Evolutionary conservation across 495 filamentous ascomycete genomes (phyloP), one percentile per base, ranked within the genome.

Genomic region (Penicillium malachiteum): DNA sequence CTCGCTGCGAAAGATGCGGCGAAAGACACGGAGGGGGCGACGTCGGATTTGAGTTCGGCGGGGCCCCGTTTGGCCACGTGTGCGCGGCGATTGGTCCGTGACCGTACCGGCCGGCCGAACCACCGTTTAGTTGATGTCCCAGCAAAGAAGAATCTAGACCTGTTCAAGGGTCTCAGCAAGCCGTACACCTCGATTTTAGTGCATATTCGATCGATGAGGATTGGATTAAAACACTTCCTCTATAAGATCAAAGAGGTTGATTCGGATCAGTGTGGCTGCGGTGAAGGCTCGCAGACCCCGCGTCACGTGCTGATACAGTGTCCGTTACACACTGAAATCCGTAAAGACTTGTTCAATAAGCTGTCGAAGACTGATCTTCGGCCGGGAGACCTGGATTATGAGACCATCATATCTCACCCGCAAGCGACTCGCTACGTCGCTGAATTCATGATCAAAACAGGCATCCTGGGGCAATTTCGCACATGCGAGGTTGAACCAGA

Each of bases 361-460:
- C n/a, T n/a, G n/a, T n/a, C n/a, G n/a, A n/a, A n/a, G 44, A 31
- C 31, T 7, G 11, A 47, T 33, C 21, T 47, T 5, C 0, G 2
- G 11, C 8, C 7, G 2, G 2, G 17, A 1, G 6, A n/a, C 3
- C 6, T 9, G 16, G 26, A 32, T n/a, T 47, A 47, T 10, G 26
- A 47, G 21, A 21, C 44, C 0, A 32, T 47, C n/a, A 8, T 33
- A 11, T 32, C 21, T 18, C 14, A 21, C 43, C 34, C 50, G 26
- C 42, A 34, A 5, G 50, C 43, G 34, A 41, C n/a, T 48, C 42
- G 43, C 49, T 53, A 48, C 18, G 26, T 52, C 33, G 50, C 50
- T 33, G 44, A 53, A 48, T 53, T 53, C 12, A 43, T 58, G 35
- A 16, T 58, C 0, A 17, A 53, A 49, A 58, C 46, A 53, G 56